These are phyloP conservation scores for Edaphochlamys debaryana DNA, from an alignment of 139 green algal genomes.

Conservation along the genomic window DNA sequence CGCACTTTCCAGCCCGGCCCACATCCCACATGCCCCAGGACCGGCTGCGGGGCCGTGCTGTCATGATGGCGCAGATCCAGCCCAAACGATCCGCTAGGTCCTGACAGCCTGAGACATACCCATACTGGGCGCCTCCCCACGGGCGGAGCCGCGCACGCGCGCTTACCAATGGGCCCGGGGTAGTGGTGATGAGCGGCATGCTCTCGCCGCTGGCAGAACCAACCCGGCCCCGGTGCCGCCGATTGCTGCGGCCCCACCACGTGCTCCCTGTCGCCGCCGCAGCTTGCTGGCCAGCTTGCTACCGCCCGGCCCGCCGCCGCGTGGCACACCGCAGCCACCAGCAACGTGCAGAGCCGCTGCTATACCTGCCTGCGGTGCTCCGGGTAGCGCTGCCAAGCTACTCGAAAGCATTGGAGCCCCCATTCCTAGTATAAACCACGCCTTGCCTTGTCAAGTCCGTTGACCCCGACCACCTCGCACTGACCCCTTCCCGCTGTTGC, in stretches of 20 bases:
- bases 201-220: neutral
- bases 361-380: conserved; percentile 17
- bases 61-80: too few relatives aligned
- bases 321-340: neutral
- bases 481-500: too few relatives aligned
- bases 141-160: too few relatives aligned
- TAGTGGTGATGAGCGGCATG: conserved; percentile 41
- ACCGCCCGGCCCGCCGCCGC: neutral
- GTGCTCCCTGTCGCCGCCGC: conserved; percentile 51
- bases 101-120: too few relatives aligned
- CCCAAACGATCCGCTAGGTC: too few relatives aligned
- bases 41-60: too few relatives aligned
- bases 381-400: conserved; percentile 43
- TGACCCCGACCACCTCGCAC: too few relatives aligned
- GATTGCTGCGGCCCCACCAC: neutral
- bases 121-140: too few relatives aligned
- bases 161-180: neutral
- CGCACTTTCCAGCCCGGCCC: too few relatives aligned
- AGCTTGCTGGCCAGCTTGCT: conserved; percentile 37
- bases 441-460: too few relatives aligned
- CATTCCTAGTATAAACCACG: too few relatives aligned
- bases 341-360: neutral
- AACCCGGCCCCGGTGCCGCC: neutral
- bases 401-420: conserved; percentile 60
- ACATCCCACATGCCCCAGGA: too few relatives aligned